A percentile compares a stretch with the other conserved stretches of the same genome.
phyloP scores from a whole-genome alignment of 2,329 filamentous ascomycete genomes.

The Arthrobotrys sinensis region DNA sequence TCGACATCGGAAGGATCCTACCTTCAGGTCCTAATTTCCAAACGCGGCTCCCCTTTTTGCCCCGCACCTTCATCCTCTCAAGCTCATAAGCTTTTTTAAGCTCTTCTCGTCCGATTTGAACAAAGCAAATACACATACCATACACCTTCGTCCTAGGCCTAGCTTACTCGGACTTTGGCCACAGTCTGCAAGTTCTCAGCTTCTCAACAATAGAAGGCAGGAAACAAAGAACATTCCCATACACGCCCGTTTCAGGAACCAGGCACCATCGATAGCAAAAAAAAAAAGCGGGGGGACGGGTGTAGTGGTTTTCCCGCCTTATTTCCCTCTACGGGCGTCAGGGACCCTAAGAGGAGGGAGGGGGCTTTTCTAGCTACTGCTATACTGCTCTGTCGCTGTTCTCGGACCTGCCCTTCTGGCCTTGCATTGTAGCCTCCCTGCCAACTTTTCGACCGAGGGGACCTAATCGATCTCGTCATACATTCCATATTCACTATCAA shows the following conservation, averaged over 20 bases:
- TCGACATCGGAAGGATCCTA: background rate
- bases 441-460: slow-evolving; percentile 18
- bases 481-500: background rate
- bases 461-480: slow-evolving; percentile 5
- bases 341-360: slow-evolving; percentile 35
- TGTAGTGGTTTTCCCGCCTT: slow-evolving; percentile 3
- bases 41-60: slow-evolving; percentile 36
- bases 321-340: slow-evolving; percentile 32
- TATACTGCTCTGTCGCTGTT: slow-evolving; percentile 10
- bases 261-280: slow-evolving; percentile 23
- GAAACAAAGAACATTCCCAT: slow-evolving; percentile 7
- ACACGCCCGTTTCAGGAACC: slow-evolving; percentile 16
- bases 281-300: slow-evolving; percentile 22
- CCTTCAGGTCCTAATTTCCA: background rate
- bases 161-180: slow-evolving; percentile 15
- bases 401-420: slow-evolving; percentile 26
- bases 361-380: slow-evolving; percentile 20
- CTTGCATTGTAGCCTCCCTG: slow-evolving; percentile 10
- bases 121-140: slow-evolving; percentile 20
- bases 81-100: slow-evolving; percentile 28
- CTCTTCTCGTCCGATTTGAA: slow-evolving; percentile 5
- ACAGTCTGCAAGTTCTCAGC: background rate
- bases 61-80: slow-evolving; percentile 18
- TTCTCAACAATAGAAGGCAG: slow-evolving; percentile 15
- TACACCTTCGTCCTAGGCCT: slow-evolving; percentile 13